Evolutionary conservation across 2,329 filamentous ascomycete species (phyloP).

Genomic region (Colletotrichum destructivum): DNA sequence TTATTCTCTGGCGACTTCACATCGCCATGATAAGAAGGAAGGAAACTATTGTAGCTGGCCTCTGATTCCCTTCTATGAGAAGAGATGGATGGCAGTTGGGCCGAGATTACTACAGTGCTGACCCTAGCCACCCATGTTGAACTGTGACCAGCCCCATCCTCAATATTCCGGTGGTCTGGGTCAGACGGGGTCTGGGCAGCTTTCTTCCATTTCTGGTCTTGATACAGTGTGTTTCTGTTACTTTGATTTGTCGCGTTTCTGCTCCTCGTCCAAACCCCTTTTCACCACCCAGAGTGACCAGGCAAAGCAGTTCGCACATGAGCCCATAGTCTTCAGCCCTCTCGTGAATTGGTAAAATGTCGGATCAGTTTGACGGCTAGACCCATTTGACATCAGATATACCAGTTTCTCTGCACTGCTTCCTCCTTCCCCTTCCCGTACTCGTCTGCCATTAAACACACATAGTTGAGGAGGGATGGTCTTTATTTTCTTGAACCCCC

Average conservation of each 20-base stretch:
- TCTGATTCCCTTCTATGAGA: background rate
- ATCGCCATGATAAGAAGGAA: background rate
- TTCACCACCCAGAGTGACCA: too few species aligned
- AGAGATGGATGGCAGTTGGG: background rate
- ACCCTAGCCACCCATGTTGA: conserved; percentile 13
- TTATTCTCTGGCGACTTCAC: background rate
- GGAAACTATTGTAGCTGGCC: background rate
- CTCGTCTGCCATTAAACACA: too few species aligned
- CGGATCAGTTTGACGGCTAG: background rate
- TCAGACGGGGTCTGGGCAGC: conserved; percentile 11
- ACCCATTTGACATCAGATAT: too few species aligned
- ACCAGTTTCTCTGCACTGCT: background rate
- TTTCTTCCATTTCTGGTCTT: conserved; percentile 19
- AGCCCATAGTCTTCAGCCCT: background rate
- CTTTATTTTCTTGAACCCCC: background rate
- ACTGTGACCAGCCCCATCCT: background rate
- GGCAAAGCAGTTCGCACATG: background rate
- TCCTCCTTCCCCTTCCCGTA: background rate
- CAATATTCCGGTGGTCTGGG: conserved; percentile 19
- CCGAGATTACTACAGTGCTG: background rate
- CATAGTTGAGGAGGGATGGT: background rate
- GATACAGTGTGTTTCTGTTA: background rate
- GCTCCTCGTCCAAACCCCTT: background rate
- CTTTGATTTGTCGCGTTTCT: background rate
- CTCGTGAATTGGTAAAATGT: background rate